A percentile compares a stretch with the other conserved stretches of the same genome.
Evolutionary conservation across 1,284 basidiomycete species (phyloP).

Genomic region (Apiotrichum montevideense): DNA sequence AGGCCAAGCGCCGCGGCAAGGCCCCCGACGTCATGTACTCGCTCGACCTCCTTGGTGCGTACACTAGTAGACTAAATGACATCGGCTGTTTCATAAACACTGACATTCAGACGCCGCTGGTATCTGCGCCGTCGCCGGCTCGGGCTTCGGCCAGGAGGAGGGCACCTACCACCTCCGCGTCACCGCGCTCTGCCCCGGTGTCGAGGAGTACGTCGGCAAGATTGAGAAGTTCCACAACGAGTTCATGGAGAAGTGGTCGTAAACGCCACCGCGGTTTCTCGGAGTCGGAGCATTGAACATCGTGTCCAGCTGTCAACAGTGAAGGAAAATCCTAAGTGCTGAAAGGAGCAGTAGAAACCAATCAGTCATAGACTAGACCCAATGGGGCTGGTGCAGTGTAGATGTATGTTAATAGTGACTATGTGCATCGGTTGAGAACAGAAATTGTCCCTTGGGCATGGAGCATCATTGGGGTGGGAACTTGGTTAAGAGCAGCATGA

Average conservation of each 20-base stretch:
- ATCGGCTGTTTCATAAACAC: not conserved
- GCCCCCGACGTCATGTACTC: constrained; percentile 83
- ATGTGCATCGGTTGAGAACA: no score
- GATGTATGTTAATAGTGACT: no score
- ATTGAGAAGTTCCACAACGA: constrained; percentile 75
- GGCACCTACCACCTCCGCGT: constrained; percentile 81
- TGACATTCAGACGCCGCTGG: constrained; percentile 62
- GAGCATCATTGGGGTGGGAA: no score
- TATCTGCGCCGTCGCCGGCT: constrained; percentile 86
- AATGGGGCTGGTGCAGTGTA: no score
- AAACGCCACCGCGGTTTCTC: not conserved
- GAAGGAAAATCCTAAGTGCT: no score
- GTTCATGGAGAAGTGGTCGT: constrained; percentile 65
- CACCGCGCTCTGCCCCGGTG: constrained; percentile 75
- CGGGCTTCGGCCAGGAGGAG: constrained; percentile 83
- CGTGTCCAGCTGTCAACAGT: no score
- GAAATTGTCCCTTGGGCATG: no score
- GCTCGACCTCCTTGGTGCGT: constrained; percentile 61
- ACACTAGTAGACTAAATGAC: not conserved
- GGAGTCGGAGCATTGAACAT: no score
- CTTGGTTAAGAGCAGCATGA: no score
- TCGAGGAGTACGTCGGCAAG: constrained; percentile 80
- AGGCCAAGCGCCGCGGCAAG: constrained; percentile 65
- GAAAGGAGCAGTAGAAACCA: no score
- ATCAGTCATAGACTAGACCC: no score